Conservation (phyloP, 2,329 filamentous ascomycete species). For the Dothideomycetidae sp. region DNA sequence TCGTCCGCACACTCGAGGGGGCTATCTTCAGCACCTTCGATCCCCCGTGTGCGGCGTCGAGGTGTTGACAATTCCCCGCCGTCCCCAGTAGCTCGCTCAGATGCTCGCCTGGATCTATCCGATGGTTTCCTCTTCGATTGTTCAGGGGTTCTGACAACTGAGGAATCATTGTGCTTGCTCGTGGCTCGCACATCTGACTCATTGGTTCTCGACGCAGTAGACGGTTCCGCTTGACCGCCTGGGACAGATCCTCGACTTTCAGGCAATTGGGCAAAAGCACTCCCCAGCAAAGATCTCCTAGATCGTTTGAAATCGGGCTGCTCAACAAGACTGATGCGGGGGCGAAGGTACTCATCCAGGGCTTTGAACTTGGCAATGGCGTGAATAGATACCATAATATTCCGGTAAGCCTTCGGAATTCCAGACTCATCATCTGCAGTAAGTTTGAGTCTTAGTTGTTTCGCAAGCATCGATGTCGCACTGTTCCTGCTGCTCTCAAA, state of each 20-base stretch:
- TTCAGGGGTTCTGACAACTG: slow-evolving; percentile 8
- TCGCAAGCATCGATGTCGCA: slow-evolving; percentile 88
- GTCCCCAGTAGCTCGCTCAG: slow-evolving; percentile 18
- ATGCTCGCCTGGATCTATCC: slow-evolving; percentile 19
- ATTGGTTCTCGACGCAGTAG: slow-evolving; percentile 7
- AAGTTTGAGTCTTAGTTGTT: slow-evolving; percentile 80
- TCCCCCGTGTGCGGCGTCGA: slow-evolving; percentile 40
- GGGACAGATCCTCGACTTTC: slow-evolving; percentile 49
- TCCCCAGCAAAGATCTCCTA: slow-evolving; percentile 1
- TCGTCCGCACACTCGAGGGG: slow-evolving; percentile 89
- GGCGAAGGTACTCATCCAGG: slow-evolving; percentile 85
- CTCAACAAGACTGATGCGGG: slow-evolving; percentile 70
- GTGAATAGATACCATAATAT: slow-evolving; percentile 97
- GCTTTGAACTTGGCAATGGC: slow-evolving; percentile 97
- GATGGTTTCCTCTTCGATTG: slow-evolving; percentile 6
- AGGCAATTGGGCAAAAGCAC: slow-evolving; percentile 21
- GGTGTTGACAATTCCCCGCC: slow-evolving; percentile 23
- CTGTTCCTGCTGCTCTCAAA: slow-evolving; percentile 83
- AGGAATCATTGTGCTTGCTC: slow-evolving; percentile 5
- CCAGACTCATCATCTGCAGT: slow-evolving; percentile 82
- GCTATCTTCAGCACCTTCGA: slow-evolving; percentile 45
- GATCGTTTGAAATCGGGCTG: slow-evolving; percentile 42
- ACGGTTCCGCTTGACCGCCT: slow-evolving; percentile 14
- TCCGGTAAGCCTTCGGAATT: slow-evolving; percentile 73
- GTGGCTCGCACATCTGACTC: neutral